A percentile compares a stretch with the other conserved stretches of the same genome.
Evolutionary conservation across 176 grass and related monocot species (phyloP).

Genomic region (Phragmites australis): DNA sequence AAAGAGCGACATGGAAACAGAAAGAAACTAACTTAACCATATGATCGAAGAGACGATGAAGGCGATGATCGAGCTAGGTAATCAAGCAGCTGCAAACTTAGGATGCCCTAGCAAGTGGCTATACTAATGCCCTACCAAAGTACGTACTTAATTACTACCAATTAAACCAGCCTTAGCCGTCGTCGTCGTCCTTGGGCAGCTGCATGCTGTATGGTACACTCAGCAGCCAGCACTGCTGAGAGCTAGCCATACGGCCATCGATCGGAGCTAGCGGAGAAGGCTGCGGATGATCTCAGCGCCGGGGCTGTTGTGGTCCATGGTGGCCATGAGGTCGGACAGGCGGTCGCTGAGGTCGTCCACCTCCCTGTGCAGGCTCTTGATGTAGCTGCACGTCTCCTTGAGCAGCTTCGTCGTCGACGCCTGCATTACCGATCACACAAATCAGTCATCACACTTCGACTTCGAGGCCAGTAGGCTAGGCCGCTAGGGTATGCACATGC

Average conservation of each 20-base stretch:
- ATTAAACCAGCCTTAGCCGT: conserved; percentile 4
- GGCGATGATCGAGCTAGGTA: neutral
- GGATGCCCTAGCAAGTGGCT: neutral
- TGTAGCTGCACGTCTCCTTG: conserved; percentile 81
- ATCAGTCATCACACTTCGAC: neutral
- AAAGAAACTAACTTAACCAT: neutral
- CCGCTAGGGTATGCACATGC: neutral
- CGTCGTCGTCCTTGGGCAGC: neutral
- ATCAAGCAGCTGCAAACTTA: neutral
- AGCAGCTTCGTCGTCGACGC: conserved; percentile 66
- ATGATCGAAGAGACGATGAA: neutral
- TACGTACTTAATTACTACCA: neutral
- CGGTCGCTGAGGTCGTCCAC: conserved; percentile 74
- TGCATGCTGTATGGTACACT: conserved; percentile 29
- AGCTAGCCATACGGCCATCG: neutral
- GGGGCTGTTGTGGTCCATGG: conserved; percentile 64
- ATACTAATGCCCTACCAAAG: conserved; percentile 17
- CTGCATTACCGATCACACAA: neutral
- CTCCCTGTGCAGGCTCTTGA: conserved; percentile 75
- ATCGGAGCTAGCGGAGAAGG: conserved; percentile 54
- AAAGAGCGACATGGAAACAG: neutral
- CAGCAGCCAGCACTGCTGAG: neutral
- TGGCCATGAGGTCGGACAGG: conserved; percentile 61
- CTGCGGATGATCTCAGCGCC: conserved; percentile 67
- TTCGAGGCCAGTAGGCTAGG: neutral